Evolutionary conservation across 169 alveolate species (phyloP), one percentile per base, ranked within the genome.

Genomic region (Sarcocystis neurona): DNA sequence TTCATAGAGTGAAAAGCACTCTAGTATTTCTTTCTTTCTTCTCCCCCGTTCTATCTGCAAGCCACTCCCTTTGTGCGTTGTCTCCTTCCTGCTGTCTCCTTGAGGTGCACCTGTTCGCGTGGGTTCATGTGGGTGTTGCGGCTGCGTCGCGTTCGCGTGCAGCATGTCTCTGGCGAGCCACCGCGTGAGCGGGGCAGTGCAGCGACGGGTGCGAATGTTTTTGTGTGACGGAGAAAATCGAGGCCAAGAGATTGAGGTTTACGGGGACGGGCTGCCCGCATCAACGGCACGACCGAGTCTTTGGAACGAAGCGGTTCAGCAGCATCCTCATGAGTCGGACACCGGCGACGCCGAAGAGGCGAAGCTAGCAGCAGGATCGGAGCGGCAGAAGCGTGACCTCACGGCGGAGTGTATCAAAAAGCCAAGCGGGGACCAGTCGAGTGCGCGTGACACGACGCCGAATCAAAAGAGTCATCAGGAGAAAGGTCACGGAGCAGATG

Each of bases 161-260:
- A 77, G 85, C 68, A 47, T 77, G 70, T 77, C 85, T 0, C 68
- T 77, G 68, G 85, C 85, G 47, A 77, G 68, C 41, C 85, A 77
- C 68, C 85, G 85, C 34, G 68, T 77, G 10, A 3, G 46, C 50
- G 41, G 70, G 18, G 60, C 68, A 0, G 60, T 48, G 50, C 85
- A 77, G 46, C 85, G 68, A 6, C 34, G 68, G 47, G 10, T 43
- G 6, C 85, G 85, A 34, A 46, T 77, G n/a, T 77, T 4, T 30
- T 46, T 30, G 47, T 77, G 60, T n/a, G 85, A 77, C 47, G 68
- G 85, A 60, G 85, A 77, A 32, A 18, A 18, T 6, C 85, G 85
- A 3, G 68, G n/a, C 1, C 70, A 47, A 32, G 43, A 77, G 39
- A 47, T 77, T 32, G 48, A 47, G 46, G 70, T 68, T 12, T 77